phyloP scores from a whole-genome alignment of 805 yeast species.

The Cyberlindnera bimundalis region DNA sequence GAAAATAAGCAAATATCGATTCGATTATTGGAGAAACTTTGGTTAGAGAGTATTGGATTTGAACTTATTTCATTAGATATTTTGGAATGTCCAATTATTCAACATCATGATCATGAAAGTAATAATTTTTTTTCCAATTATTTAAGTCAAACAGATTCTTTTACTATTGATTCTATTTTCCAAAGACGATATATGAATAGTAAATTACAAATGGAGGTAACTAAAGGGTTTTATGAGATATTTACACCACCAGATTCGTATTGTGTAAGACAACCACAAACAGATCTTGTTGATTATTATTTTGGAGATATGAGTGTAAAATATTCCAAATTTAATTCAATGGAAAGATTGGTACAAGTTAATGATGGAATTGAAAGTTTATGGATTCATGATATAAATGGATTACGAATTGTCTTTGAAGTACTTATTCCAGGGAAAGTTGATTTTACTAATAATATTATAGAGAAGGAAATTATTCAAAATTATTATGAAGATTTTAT shows the following conservation, averaged over 20 bases:
- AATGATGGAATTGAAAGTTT: neutral
- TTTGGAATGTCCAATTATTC: no score
- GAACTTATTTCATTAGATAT: neutral
- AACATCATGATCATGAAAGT: no score
- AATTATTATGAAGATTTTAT: constrained; percentile 4
- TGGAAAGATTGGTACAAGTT: constrained; percentile 1
- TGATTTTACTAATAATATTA: constrained; percentile 37
- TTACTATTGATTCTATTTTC: constrained; percentile 20
- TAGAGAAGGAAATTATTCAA: neutral
- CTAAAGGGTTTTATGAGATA: constrained; percentile 12
- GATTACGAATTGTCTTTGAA: constrained; percentile 44
- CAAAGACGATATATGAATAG: constrained; percentile 11
- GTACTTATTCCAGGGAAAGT: constrained; percentile 36
- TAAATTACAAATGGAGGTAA: constrained; percentile 11
- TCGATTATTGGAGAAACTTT: constrained; percentile 1
- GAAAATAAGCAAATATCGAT: neutral
- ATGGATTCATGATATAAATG: constrained; percentile 30
- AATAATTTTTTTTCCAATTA: constrained; percentile 11
- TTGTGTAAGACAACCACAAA: constrained; percentile 17
- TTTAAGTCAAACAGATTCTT: constrained; percentile 7
- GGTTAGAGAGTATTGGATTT: constrained; percentile 6
- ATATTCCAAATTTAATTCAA: neutral
- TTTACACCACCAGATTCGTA: constrained; percentile 4
- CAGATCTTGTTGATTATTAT: constrained; percentile 10
- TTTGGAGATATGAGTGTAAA: constrained; percentile 13